Conservation (phyloP, 352 stramenopile species). For the Globisporangium takayamanum region DNA sequence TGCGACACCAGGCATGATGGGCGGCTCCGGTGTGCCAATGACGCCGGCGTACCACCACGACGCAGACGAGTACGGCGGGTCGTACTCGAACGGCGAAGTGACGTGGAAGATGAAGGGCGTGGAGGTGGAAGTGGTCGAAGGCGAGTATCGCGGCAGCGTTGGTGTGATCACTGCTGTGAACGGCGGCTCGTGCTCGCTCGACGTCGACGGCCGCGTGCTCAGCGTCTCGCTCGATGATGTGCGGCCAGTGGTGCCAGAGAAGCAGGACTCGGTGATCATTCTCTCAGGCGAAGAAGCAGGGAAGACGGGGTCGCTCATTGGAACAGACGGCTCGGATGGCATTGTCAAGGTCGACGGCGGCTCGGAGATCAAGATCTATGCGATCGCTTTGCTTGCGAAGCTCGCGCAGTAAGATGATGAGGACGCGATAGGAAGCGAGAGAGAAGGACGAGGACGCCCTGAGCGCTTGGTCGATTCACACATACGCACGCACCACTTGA, state of each 20-base stretch:
- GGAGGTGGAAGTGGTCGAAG: conserved; percentile 67
- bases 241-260: conserved; percentile 75
- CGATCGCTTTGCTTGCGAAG: conserved; percentile 76
- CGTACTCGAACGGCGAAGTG: conserved; percentile 46
- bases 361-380: conserved; percentile 89
- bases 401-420: conserved; percentile 55
- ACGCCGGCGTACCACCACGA: conserved; percentile 66
- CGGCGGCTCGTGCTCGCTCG: conserved; percentile 66
- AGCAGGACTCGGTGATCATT: conserved; percentile 86
- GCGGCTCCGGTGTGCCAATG: conserved; percentile 57
- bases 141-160: conserved; percentile 60
- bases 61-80: conserved; percentile 31
- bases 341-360: conserved; percentile 87
- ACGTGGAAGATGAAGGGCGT: conserved; percentile 88
- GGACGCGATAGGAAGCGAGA: background rate
- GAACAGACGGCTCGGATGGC: conserved; percentile 79
- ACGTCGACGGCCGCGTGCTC: conserved; percentile 70
- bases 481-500: background rate
- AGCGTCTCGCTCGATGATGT: conserved; percentile 60
- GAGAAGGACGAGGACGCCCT: conserved; percentile 1
- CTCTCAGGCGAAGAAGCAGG: conserved; percentile 81
- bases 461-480: background rate
- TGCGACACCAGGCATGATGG: conserved; percentile 71
- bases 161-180: conserved; percentile 73
- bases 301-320: conserved; percentile 78